Evolutionary conservation across 179 eudicot genomes (phyloP), one percentile per base, ranked within the genome.

Genomic region (Silene noctiflora): DNA sequence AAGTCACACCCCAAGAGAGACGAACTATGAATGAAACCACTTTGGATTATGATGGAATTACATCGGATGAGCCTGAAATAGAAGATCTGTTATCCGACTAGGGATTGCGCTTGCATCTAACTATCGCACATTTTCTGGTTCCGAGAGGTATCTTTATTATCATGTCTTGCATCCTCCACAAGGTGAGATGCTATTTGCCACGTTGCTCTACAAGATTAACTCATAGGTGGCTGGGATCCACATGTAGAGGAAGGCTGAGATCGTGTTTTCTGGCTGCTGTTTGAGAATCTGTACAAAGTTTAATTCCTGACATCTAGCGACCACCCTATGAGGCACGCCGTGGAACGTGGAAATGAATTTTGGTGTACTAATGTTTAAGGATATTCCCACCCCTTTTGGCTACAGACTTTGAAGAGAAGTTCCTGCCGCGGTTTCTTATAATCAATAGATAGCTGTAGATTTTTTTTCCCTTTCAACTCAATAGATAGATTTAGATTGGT

Each of bases 31-130:
- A 92, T 77, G 91, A 78, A 78, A 92, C 96, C 51, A 82, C 66
- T 67, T 46, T 60, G 10, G 97, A 89, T 74, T 82, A 92, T 65
- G 92, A 89, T 22, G 79, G 82, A 53, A 46, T 76, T 46, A 62
- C 77, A 16, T 74, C 88, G 0, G 97, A 92, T 12, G 91, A 88
- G 81, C 91, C 96, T 70, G 98, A 92, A 86, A 81, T 94, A 87
- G 97, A 91, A 74, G 96, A 90, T 71, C 83, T 94, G 81, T 83
- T 92, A 27, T 94, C 98, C 3, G 97, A 94, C 72, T 94, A 81
- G 75, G 64, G 20, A 51, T 76, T 55, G 59, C 24, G 20, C 60
- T 9, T 39, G 56, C 56, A 69, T 42, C 72, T 42, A 19, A 7
- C 19, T 3, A 70, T 51, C 42, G 17, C 61, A 13, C 61, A 22